A percentile compares a stretch with the other conserved stretches of the same genome.
Conservation (phyloP, 2,329 filamentous ascomycete genomes). For the Diaporthe vexans region DNA sequence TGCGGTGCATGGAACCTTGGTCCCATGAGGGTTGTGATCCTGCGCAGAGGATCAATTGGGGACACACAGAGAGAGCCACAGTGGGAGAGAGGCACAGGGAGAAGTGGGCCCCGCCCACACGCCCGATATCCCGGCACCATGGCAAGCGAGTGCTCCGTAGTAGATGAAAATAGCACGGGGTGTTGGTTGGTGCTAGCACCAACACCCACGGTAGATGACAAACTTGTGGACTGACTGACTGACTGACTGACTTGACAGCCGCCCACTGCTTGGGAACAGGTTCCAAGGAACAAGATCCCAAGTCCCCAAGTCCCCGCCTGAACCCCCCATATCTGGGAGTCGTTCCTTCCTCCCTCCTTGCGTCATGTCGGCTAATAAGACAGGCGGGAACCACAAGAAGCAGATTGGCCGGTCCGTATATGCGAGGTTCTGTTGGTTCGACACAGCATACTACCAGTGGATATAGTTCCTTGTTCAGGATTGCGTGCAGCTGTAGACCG, state of each 20-base stretch:
- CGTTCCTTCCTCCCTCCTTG: constrained; percentile 1
- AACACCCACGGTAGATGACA: neutral
- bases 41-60: constrained; percentile 11
- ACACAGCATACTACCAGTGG: neutral
- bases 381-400: neutral
- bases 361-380: constrained; percentile 33
- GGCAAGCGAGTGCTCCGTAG: constrained; percentile 22
- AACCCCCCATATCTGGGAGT: neutral
- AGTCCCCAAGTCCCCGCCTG: neutral
- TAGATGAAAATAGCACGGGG: constrained; percentile 40
- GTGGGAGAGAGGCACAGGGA: neutral
- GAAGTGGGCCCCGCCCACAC: neutral
- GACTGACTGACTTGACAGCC: too few species aligned
- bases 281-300: constrained; percentile 13
- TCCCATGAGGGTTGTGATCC: constrained; percentile 13
- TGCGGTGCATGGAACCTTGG: constrained; percentile 6
- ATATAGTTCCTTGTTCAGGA: neutral
- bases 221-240: too few species aligned
- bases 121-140: constrained; percentile 24
- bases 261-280: neutral
- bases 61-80: too few species aligned
- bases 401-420: constrained; percentile 27
- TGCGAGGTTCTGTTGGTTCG: neutral
- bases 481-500: constrained; percentile 5
- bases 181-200: neutral